Evolutionary conservation across 1,284 basidiomycete species (phyloP).

Genomic region (Somion occarium): DNA sequence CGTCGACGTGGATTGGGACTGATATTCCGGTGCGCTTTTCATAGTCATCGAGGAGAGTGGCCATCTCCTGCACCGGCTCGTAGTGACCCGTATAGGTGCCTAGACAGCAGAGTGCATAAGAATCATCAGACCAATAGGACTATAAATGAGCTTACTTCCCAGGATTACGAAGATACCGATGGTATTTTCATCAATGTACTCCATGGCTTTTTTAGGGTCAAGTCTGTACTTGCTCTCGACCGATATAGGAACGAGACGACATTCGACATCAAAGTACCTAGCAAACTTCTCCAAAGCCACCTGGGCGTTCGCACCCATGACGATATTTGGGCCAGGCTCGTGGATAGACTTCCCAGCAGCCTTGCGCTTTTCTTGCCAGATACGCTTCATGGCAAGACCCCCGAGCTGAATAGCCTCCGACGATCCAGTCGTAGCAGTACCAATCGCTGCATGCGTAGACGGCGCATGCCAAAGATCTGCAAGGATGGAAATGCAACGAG

Average conservation of each 20-base stretch:
- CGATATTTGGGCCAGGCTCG: slow-evolving; percentile 62
- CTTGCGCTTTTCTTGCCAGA: slow-evolving; percentile 90
- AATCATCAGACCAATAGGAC: slow-evolving; percentile 2
- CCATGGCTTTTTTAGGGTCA: slow-evolving; percentile 80
- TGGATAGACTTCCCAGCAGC: slow-evolving; percentile 82
- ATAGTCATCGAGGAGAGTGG: slow-evolving; percentile 81
- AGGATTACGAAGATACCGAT: slow-evolving; percentile 81
- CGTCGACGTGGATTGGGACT: slow-evolving; percentile 86
- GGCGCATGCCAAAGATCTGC: slow-evolving; percentile 94
- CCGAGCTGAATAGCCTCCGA: slow-evolving; percentile 93
- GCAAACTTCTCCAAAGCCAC: slow-evolving; percentile 79
- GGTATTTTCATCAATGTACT: slow-evolving; percentile 90
- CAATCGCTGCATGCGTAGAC: slow-evolving; percentile 67
- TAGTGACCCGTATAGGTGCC: slow-evolving; percentile 92
- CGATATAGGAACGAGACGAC: slow-evolving; percentile 74
- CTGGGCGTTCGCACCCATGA: slow-evolving; percentile 37
- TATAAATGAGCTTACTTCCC: slow-evolving; percentile 46
- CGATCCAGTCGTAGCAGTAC: slow-evolving; percentile 92
- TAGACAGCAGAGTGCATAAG: slow-evolving; percentile 15
- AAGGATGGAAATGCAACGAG: slow-evolving; percentile 81
- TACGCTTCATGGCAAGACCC: slow-evolving; percentile 91
- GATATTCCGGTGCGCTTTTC: slow-evolving; percentile 75
- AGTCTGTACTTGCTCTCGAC: slow-evolving; percentile 78
- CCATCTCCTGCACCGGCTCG: slow-evolving; percentile 88
- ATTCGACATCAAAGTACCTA: slow-evolving; percentile 88